These are phyloP conservation scores for Hamamelis virginiana DNA, from an alignment of 164 flowering plant species.

Conservation along the genomic window DNA sequence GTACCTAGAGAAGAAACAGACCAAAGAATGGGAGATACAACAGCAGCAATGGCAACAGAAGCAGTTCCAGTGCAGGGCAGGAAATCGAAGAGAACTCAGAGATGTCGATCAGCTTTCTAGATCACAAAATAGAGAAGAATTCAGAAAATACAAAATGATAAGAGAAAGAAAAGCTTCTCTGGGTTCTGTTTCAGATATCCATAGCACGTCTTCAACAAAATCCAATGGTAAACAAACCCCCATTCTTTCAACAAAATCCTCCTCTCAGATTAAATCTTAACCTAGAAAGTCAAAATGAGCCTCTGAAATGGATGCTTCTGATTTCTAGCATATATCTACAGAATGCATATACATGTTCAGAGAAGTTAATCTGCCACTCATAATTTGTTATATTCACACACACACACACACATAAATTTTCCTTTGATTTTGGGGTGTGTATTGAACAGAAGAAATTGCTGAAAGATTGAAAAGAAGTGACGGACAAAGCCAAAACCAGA, in stretches of 20 bases:
- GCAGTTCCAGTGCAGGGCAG: conserved; percentile 6
- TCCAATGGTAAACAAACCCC: conserved; percentile 24
- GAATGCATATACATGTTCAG: neutral
- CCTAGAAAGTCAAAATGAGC: no score
- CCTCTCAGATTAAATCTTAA: neutral
- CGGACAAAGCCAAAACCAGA: conserved; percentile 17
- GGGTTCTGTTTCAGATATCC: conserved; percentile 45
- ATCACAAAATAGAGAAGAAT: conserved; percentile 20
- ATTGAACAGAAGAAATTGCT: conserved; percentile 26
- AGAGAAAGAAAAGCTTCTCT: conserved; percentile 42
- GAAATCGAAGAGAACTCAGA: conserved; percentile 5
- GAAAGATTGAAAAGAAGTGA: conserved; percentile 27
- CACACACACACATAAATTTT: neutral
- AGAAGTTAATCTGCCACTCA: neutral
- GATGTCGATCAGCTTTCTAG: conserved; percentile 6
- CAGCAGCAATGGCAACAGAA: conserved; percentile 23
- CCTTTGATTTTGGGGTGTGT: neutral
- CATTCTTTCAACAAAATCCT: neutral
- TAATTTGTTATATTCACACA: neutral
- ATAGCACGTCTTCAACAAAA: conserved; percentile 23
- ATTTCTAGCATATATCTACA: neutral
- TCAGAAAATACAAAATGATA: conserved; percentile 23
- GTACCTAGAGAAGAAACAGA: conserved; percentile 45
- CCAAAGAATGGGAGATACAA: conserved; percentile 23
- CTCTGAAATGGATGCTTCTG: neutral